Evolutionary conservation across 2,329 filamentous ascomycete genomes (phyloP), one percentile per base, ranked within the genome.

Genomic region (Fusarium armeniacum): DNA sequence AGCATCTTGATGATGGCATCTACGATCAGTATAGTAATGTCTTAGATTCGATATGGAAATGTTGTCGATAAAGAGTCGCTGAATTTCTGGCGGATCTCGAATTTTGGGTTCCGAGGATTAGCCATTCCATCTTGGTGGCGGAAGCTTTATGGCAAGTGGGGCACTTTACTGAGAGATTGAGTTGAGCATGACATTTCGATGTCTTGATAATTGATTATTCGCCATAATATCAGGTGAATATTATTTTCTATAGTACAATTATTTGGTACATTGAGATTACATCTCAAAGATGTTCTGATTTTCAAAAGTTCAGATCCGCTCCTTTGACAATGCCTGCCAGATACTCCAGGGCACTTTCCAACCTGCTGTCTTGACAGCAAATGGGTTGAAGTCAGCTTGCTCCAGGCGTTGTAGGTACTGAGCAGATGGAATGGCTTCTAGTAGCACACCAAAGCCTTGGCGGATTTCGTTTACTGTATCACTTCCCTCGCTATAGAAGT

Each of bases 331-430:
- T 4, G 86, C 82, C 57, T 83, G 82, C 85, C 86, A 89, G 20
- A 89, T 78, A 65, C 87, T 92, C 90, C 93, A 97, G 1, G 96
- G 94, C 65, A 98, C 79, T 76, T 89, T 94, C 96, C 96, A 98
- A 69, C 77, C 88, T 20, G 75, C 73, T 80, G 78, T 87, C 84
- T 65, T 89, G 77, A 83, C 90, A 75, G 81, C 92, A 89, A 81
- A 98, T 73, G 87, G 85, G 78, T 99, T 91, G 77, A 99, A 99
- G 77, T 98, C 91, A 7, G 87, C 86, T 70, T 89, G 88, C 79
- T 99, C 90, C 38, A 99, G 79, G 49, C 87, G 87, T 58, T 93
- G 85, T 18, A 99, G 80, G 85, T 94, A 99, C 65, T 95, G 83
- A 22, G 88, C 86, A 1, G 93, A 93, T 2, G 93, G 87, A 1